Evolutionary conservation across 2,329 filamentous ascomycete species (phyloP), one percentile per base, ranked within the genome.

Genomic region (Botrytis byssoidea): DNA sequence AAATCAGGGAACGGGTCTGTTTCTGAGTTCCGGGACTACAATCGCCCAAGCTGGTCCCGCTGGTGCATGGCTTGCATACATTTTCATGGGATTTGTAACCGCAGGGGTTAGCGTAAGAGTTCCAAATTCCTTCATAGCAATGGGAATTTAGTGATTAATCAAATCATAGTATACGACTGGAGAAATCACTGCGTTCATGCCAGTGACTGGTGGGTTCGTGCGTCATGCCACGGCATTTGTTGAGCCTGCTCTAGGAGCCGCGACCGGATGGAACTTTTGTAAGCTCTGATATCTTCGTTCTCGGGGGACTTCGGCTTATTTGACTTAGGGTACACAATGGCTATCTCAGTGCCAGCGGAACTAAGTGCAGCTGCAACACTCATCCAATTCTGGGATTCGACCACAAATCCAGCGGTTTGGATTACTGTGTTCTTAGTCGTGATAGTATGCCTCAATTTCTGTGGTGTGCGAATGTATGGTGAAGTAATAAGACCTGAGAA

Each of bases 401-500:
- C 89, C 74, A 83, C 90, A 76, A 85, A 84, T 77, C 82, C 86
- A 1, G 83, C 77, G 1, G 77, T 84, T 22, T 84, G 83, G 83
- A 83, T 84, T 32, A 80, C 81, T 1, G 75, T 83, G 5, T 84
- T 84, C 67, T 81, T 82, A 1, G 20, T 81, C 8, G 61, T 84
- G 2, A 81, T 83, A 72, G 75, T 82, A 4, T 83, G 83, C 1
- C 80, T 91, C 79, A 94, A 95, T 82, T 89, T 93, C 80, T 81
- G 94, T 51, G 91, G 91, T 63, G 81, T 85, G 20, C 78, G 83
- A 1, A 77, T 84, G 6, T 85, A 84, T 73, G 83, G 83, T n/a
- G 88, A 90, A 80, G 84, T 90, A 70, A 95, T 90, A 70, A 95
- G 82, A 90, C 94, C 74, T 78, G 93, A 69, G 92, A 91, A 44